Evolutionary conservation across 2,329 filamentous ascomycete genomes (phyloP).

Genomic region (Fusarium torulosum): DNA sequence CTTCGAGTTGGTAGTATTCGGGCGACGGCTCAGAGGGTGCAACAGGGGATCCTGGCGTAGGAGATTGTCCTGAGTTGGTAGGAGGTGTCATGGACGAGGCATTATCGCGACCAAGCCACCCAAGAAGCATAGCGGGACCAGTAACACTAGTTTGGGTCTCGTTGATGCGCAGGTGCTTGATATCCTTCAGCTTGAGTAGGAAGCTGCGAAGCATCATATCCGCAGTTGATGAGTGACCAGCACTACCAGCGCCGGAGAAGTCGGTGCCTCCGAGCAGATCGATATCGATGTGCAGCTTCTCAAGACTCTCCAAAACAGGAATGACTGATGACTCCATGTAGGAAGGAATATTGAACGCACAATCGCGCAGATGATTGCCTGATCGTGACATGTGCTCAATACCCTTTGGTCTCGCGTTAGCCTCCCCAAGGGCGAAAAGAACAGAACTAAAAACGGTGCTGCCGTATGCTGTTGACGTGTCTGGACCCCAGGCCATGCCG

Average conservation of each 20-base stretch:
- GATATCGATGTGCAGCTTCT: constrained; percentile 56
- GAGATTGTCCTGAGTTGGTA: not conserved
- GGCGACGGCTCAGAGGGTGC: constrained; percentile 41
- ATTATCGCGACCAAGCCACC: constrained; percentile 53
- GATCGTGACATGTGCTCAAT: constrained; percentile 63
- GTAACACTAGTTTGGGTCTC: constrained; percentile 12
- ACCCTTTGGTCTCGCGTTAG: constrained; percentile 54
- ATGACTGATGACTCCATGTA: constrained; percentile 54
- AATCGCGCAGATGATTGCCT: constrained; percentile 52
- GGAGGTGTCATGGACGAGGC: not conserved
- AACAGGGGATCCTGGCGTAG: not conserved
- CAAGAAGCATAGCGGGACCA: constrained; percentile 51
- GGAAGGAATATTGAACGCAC: constrained; percentile 61
- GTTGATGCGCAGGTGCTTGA: constrained; percentile 68
- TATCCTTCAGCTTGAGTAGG: constrained; percentile 50
- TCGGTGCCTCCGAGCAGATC: constrained; percentile 35
- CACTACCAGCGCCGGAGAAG: constrained; percentile 7
- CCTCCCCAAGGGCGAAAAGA: constrained; percentile 58
- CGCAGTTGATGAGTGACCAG: constrained; percentile 4
- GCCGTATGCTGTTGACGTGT: constrained; percentile 40
- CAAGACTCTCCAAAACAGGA: constrained; percentile 60
- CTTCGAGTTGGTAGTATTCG: constrained; percentile 52
- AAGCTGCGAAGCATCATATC: constrained; percentile 45
- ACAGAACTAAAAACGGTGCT: constrained; percentile 57
- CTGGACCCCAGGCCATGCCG: not conserved